Conservation (phyloP, 805 yeast genomes). For the Metschnikowia similis region DNA sequence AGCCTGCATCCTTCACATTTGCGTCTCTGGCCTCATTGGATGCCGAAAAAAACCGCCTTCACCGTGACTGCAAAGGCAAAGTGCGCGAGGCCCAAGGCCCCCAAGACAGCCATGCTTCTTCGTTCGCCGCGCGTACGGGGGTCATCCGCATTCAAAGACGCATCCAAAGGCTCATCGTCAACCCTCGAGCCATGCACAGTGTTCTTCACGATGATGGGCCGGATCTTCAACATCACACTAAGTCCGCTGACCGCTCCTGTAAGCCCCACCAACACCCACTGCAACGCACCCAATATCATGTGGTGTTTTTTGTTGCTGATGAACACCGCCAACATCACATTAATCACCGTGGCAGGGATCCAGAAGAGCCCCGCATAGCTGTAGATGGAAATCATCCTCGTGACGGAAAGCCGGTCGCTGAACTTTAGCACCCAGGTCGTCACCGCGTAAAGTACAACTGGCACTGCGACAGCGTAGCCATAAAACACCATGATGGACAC, state of each 20-base stretch:
- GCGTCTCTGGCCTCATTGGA: not conserved
- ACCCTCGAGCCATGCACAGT: slow-evolving; percentile 13
- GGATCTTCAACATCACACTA: slow-evolving; percentile 46
- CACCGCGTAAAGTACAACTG: slow-evolving; percentile 49
- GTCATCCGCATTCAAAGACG: slow-evolving; percentile 17
- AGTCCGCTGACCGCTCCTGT: slow-evolving; percentile 63
- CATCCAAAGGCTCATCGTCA: not conserved
- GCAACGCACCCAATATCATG: slow-evolving; percentile 44
- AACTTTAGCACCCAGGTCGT: slow-evolving; percentile 55
- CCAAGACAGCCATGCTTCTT: slow-evolving; percentile 33
- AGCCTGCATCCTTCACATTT: too few species aligned
- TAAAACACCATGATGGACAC: slow-evolving; percentile 68
- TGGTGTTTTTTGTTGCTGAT: slow-evolving; percentile 29
- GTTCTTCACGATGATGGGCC: slow-evolving; percentile 32
- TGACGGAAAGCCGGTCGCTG: slow-evolving; percentile 44
- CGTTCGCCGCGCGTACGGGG: slow-evolving; percentile 27
- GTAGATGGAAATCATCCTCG: slow-evolving; percentile 66
- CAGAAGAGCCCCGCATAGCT: slow-evolving; percentile 83
- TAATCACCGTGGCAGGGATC: slow-evolving; percentile 73
- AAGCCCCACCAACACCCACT: slow-evolving; percentile 57
- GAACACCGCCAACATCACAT: slow-evolving; percentile 54
- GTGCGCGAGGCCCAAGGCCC: slow-evolving; percentile 46
- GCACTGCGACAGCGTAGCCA: slow-evolving; percentile 70
- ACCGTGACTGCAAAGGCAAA: slow-evolving; percentile 58
- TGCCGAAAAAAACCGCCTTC: slow-evolving; percentile 60